These are phyloP conservation scores for Phaffomyces thermotolerans DNA, from an alignment of 805 yeast genomes.

Conservation along the genomic window DNA sequence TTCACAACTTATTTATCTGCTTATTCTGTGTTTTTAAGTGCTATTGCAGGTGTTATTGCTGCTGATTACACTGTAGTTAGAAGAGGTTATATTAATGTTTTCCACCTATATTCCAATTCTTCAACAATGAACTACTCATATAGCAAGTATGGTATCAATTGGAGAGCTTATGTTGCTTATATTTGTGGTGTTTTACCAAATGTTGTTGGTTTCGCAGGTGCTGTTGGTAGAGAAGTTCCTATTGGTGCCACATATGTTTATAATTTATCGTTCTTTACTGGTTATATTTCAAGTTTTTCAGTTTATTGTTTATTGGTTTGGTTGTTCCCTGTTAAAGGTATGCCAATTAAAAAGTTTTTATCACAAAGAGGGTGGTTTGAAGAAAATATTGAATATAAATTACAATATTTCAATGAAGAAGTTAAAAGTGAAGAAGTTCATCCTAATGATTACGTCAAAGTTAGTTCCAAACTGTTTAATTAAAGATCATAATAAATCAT, in stretches of 20 bases:
- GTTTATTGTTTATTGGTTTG: slow-evolving; percentile 48
- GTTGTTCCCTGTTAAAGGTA: slow-evolving; percentile 45
- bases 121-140: slow-evolving; percentile 46
- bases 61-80: slow-evolving; percentile 67
- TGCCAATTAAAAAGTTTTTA: slow-evolving; percentile 34
- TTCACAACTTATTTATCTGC: slow-evolving; percentile 78
- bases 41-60: slow-evolving; percentile 71
- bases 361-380: slow-evolving; percentile 44
- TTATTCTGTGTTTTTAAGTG: slow-evolving; percentile 72
- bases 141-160: slow-evolving; percentile 57
- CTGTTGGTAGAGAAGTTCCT: slow-evolving; percentile 69
- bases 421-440: slow-evolving; percentile 11
- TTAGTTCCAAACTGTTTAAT: slow-evolving; percentile 1
- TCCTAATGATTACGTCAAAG: slow-evolving; percentile 14
- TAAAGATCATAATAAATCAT: too few species aligned
- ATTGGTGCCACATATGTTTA: slow-evolving; percentile 70
- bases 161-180: slow-evolving; percentile 82
- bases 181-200: slow-evolving; percentile 75
- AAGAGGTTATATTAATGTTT: slow-evolving; percentile 58
- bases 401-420: slow-evolving; percentile 12
- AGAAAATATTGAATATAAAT: slow-evolving; percentile 9
- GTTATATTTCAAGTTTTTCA: slow-evolving; percentile 52
- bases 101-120: slow-evolving; percentile 52
- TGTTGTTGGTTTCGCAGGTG: slow-evolving; percentile 82
- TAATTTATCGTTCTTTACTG: slow-evolving; percentile 68